These are phyloP conservation scores for Nymphaea thermarum DNA, from an alignment of 164 flowering plant genomes.

Conservation along the genomic window DNA sequence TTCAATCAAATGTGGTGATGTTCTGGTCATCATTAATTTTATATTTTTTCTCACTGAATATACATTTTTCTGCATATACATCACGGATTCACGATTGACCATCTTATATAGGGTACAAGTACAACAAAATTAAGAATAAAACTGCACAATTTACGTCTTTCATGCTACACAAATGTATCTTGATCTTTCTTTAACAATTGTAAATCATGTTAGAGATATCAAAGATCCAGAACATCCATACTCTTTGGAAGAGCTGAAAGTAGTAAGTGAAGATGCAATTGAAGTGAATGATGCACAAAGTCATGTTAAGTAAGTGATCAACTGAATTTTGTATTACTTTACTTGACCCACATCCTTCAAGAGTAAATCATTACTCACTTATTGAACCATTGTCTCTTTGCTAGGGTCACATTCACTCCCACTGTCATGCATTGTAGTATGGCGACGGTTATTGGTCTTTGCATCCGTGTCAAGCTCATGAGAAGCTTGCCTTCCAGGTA, in stretches of 20 bases:
- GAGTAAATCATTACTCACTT: neutral
- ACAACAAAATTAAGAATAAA: no score
- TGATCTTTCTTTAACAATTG: conserved; percentile 32
- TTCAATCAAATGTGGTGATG: no score
- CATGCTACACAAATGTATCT: neutral
- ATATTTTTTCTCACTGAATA: no score
- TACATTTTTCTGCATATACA: no score
- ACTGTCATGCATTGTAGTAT: conserved; percentile 83
- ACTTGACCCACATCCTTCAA: neutral
- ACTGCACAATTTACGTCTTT: neutral
- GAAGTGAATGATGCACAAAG: conserved; percentile 55
- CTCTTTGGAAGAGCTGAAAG: conserved; percentile 85
- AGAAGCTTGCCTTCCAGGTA: conserved; percentile 75
- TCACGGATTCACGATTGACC: no score
- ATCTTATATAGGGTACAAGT: no score
- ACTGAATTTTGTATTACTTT: neutral
- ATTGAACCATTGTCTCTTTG: neutral
- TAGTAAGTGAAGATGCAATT: conserved; percentile 78
- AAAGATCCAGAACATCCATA: conserved; percentile 95
- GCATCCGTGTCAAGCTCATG: conserved; percentile 67
- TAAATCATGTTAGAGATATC: conserved; percentile 77
- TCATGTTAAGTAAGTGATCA: conserved; percentile 40
- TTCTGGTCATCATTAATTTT: no score
- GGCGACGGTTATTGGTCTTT: conserved; percentile 82
- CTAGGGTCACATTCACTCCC: conserved; percentile 83